Percentiles rank a stretch among this genome's conserved stretches.
These are phyloP conservation scores for Diphasiastrum complanatum DNA, from an alignment of 83 land plant genomes.

Conservation along the genomic window DNA sequence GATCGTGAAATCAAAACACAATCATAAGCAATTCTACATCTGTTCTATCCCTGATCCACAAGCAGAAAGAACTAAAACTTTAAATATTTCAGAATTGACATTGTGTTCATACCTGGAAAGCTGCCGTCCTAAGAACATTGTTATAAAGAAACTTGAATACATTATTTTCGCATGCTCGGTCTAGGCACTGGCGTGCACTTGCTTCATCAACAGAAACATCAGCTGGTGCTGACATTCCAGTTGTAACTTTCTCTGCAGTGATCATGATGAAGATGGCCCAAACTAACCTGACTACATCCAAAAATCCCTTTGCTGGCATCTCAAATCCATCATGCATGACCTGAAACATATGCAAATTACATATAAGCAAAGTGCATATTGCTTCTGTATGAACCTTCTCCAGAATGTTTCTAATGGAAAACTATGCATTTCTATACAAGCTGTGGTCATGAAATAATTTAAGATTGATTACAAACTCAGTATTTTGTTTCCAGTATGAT, in stretches of 20 bases:
- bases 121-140: constrained; percentile 28
- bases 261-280: constrained; percentile 83
- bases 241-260: constrained; percentile 34
- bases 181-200: constrained; percentile 23
- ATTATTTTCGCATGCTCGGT: constrained; percentile 29
- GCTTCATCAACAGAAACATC: constrained; percentile 36
- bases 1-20: too few relatives aligned
- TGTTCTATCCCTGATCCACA: too few relatives aligned
- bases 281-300: constrained; percentile 57
- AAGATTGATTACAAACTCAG: background rate
- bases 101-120: constrained; percentile 34
- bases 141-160: constrained; percentile 30
- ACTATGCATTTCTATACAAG: too few relatives aligned
- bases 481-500: background rate
- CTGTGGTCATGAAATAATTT: too few relatives aligned
- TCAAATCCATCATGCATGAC: constrained; percentile 52
- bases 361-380: constrained; percentile 7
- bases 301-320: constrained; percentile 68
- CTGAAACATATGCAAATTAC: constrained; percentile 30
- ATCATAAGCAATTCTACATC: too few relatives aligned
- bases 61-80: too few relatives aligned
- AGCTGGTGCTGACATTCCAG: constrained; percentile 27
- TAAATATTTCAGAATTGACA: too few relatives aligned
- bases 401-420: too few relatives aligned
- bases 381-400: too few relatives aligned